Evolutionary conservation across 352 stramenopile species (phyloP).

Genomic region (Phytophthora tubulina): DNA sequence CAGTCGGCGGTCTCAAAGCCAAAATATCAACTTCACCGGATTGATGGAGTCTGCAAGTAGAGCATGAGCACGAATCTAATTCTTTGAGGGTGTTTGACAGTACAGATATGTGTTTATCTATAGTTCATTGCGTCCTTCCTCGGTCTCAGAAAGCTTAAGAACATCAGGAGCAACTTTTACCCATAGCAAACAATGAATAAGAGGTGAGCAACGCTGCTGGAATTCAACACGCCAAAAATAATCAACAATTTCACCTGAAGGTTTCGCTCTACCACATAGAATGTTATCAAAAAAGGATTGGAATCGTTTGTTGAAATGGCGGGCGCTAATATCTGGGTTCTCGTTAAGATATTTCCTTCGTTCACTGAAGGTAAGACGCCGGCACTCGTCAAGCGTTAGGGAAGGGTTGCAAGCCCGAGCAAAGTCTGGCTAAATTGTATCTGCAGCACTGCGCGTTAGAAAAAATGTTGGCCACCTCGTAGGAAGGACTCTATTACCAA

Average conservation of each 20-base stretch:
- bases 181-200: conserved; percentile 6
- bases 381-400: conserved; percentile 5
- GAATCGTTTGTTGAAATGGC: conserved; percentile 12
- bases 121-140: background rate
- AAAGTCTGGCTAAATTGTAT: conserved; percentile 39
- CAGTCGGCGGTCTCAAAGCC: background rate
- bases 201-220: background rate
- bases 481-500: no score
- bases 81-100: conserved; percentile 6
- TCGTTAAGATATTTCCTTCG: conserved; percentile 1
- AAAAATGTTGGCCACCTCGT: no score
- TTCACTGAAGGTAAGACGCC: background rate
- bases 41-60: background rate
- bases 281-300: conserved; percentile 10
- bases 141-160: background rate
- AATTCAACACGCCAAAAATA: conserved; percentile 14
- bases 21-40: background rate
- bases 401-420: conserved; percentile 23
- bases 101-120: conserved; percentile 11
- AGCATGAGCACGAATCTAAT: background rate
- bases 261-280: background rate
- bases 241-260: conserved; percentile 1
- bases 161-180: conserved; percentile 1
- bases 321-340: conserved; percentile 1
- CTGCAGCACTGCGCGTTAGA: conserved; percentile 17